These are phyloP conservation scores for Coemansia sp. DNA, from an alignment of 192 early-diverging fungal species.

Conservation along the genomic window DNA sequence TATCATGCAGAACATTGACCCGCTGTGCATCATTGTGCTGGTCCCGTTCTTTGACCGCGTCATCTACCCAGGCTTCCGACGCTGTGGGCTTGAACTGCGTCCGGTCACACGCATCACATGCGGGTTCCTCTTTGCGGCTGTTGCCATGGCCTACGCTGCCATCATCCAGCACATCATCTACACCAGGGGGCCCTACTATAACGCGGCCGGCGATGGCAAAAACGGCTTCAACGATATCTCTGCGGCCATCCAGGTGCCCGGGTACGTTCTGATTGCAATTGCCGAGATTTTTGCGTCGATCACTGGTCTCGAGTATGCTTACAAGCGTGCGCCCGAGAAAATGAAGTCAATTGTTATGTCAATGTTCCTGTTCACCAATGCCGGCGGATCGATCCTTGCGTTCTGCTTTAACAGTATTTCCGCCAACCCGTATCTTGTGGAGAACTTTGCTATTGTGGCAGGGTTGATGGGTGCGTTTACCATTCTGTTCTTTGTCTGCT, in stretches of 20 bases:
- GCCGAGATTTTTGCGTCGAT: constrained; percentile 65
- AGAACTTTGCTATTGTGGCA: constrained; percentile 65
- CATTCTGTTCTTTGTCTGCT: constrained; percentile 55
- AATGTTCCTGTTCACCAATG: constrained; percentile 60
- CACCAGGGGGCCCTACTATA: constrained; percentile 50
- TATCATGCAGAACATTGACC: constrained; percentile 64
- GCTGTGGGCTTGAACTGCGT: constrained; percentile 55
- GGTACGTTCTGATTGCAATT: constrained; percentile 59
- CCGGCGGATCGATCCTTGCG: constrained; percentile 58
- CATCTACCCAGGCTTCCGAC: constrained; percentile 60
- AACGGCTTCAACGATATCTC: constrained; percentile 58
- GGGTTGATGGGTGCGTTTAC: constrained; percentile 49
- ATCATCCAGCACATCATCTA: constrained; percentile 63
- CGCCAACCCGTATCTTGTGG: constrained; percentile 59
- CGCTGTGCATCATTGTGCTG: constrained; percentile 58
- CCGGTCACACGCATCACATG: constrained; percentile 61
- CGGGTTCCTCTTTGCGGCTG: constrained; percentile 58
- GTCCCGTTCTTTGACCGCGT: constrained; percentile 60
- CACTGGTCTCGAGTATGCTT: constrained; percentile 69
- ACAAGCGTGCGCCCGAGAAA: constrained; percentile 60
- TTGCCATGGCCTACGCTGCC: constrained; percentile 63
- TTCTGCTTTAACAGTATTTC: constrained; percentile 60
- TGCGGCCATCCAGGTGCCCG: constrained; percentile 59
- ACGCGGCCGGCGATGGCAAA: constrained; percentile 37
- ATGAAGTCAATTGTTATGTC: constrained; percentile 69